Evolutionary conservation across 306 rosid genomes (phyloP), one percentile per base, ranked within the genome.

Genomic region (Senna tora): DNA sequence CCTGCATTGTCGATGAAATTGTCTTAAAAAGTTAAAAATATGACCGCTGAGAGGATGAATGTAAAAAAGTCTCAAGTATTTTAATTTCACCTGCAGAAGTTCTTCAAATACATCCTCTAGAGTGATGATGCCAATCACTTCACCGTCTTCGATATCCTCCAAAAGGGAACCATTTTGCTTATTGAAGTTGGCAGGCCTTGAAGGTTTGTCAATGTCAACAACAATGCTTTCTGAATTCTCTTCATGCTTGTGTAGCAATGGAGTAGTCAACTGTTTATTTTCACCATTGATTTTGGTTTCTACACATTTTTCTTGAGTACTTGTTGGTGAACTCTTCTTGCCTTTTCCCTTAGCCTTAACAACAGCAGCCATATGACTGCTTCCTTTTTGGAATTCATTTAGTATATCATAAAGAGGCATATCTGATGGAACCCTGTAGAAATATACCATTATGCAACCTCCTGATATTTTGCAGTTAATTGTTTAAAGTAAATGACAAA

Each of bases 281-380:
- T 20, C 69, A 41, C 67, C 75, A 33, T 33, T 71, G 8, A 43
- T 56, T 69, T 69, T 77, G 46, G 74, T 75, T 64, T 73, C 87
- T 72, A 80, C 89, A 45, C 9, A 42, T 71, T 88, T 83, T 71
- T 85, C 89, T 47, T 77, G 90, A 33, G 81, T 89, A 72, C 62
- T 56, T 28, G 57, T 70, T 72, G 80, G 79, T 19, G 53, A 84
- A 80, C 52, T 74, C 11, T 34, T 25, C 72, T 81, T 91, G 83
- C 19, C 79, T 84, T 81, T 95, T 47, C 84, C 93, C 69, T 77
- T 85, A 9, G 83, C 77, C 79, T 79, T 95, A 71, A 92, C 97
- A 72, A 95, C 96, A 77, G 97, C 97, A 58, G 99, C 99, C 99
- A 95, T 91, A 75, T 95, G 99, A 79, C 99, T 95, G 74, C 96